phyloP scores from a whole-genome alignment of 2,329 filamentous ascomycete genomes.

The Cercospora brassicicola region DNA sequence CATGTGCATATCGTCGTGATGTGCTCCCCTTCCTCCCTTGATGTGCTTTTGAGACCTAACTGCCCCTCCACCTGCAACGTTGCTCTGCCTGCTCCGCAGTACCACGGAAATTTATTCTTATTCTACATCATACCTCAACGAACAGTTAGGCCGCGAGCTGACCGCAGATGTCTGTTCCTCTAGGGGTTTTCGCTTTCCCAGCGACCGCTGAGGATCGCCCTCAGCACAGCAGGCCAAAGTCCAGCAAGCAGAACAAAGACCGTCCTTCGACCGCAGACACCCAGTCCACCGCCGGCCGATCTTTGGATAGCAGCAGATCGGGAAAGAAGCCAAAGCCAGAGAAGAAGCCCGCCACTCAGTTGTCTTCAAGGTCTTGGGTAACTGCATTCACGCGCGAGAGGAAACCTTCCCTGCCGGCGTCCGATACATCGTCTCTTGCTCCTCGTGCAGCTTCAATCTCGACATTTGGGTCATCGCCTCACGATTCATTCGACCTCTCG shows the following conservation, averaged over 20 bases:
- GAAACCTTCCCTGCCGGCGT: constrained; percentile 17
- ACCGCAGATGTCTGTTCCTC: constrained; percentile 31
- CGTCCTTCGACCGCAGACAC: constrained; percentile 16
- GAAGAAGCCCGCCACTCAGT: constrained; percentile 15
- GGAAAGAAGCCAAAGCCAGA: constrained; percentile 20
- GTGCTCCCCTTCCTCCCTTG: constrained; percentile 14
- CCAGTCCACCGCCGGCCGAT: constrained; percentile 15
- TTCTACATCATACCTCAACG: constrained; percentile 19
- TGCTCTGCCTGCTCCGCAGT: constrained; percentile 19
- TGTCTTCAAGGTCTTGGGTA: constrained; percentile 27
- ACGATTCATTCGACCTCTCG: constrained; percentile 27
- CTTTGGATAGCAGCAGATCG: constrained; percentile 21
- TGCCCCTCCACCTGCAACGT: constrained; percentile 13
- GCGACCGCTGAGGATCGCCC: constrained; percentile 24
- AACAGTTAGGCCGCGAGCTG: constrained; percentile 28
- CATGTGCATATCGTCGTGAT: constrained; percentile 8
- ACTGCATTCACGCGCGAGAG: constrained; percentile 21
- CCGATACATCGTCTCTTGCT: constrained; percentile 11
- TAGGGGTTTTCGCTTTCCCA: constrained; percentile 29
- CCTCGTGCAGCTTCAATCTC: constrained; percentile 18
- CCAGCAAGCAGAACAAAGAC: constrained; percentile 18
- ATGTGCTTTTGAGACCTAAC: constrained; percentile 12
- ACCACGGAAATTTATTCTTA: constrained; percentile 23
- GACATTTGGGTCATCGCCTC: constrained; percentile 21
- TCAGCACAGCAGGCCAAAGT: constrained; percentile 14